phyloP scores from a whole-genome alignment of 345 rosid genomes.

The Odontarrhena argentea region DNA sequence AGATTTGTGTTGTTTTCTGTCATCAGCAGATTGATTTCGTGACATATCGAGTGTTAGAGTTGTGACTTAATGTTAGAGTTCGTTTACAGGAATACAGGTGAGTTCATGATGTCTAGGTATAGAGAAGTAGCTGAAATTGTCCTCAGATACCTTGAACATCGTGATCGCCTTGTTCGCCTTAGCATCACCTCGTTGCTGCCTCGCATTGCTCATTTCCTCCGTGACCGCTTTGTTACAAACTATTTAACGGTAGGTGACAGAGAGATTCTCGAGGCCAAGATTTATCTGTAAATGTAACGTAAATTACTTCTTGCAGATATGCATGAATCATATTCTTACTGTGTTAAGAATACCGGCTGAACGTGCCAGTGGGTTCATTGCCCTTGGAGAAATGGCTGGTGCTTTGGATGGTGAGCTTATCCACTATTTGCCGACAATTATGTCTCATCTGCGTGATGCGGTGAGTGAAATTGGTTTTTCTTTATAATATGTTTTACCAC shows the following conservation, averaged over 20 bases:
- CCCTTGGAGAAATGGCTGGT: slow-evolving; percentile 99
- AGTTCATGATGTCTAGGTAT: slow-evolving; percentile 99
- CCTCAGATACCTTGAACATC: slow-evolving; percentile 86
- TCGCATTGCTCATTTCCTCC: slow-evolving; percentile 97
- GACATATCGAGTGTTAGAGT: slow-evolving; percentile 19
- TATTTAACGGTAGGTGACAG: slow-evolving; percentile 72
- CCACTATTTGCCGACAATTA: slow-evolving; percentile 94
- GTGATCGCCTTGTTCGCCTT: slow-evolving; percentile 97
- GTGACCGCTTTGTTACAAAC: slow-evolving; percentile 95
- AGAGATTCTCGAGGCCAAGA: slow-evolving; percentile 27
- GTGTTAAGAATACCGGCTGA: slow-evolving; percentile 87
- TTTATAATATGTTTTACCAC: slow-evolving; percentile 21
- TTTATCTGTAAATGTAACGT: slow-evolving; percentile 6
- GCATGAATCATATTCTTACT: slow-evolving; percentile 92
- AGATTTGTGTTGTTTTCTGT: slow-evolving; percentile 14
- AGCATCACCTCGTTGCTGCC: slow-evolving; percentile 98
- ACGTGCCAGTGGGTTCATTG: slow-evolving; percentile 95
- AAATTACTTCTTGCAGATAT: slow-evolving; percentile 62
- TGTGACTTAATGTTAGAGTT: slow-evolving; percentile 32
- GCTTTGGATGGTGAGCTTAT: slow-evolving; percentile 97
- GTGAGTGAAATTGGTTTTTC: slow-evolving; percentile 48
- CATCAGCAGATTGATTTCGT: slow-evolving; percentile 21
- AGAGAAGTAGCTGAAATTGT: slow-evolving; percentile 99
- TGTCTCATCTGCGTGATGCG: slow-evolving; percentile 88
- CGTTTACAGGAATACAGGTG: slow-evolving; percentile 92